Percentiles rank a stretch among this genome's conserved stretches.
Evolutionary conservation across 371 early-diverging fungal genomes (phyloP).

Genomic region (Actinomortierella wolfii): DNA sequence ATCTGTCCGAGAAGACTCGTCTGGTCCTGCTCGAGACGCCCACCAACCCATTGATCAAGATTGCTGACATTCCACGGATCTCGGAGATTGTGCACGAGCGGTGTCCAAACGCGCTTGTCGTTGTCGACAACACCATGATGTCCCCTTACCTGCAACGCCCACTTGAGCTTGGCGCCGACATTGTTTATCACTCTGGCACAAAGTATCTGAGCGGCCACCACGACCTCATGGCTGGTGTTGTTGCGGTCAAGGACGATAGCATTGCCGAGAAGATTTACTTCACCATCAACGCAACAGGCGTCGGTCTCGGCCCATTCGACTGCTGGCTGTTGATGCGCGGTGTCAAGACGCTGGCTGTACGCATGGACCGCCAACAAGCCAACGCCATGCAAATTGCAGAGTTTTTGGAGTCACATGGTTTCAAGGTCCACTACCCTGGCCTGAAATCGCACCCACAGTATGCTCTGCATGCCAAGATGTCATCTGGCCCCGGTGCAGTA

Average conservation of each 20-base stretch:
- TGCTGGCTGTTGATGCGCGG: conserved; percentile 88
- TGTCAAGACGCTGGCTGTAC: conserved; percentile 85
- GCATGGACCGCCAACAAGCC: conserved; percentile 85
- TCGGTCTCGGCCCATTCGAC: conserved; percentile 86
- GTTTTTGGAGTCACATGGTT: conserved; percentile 76
- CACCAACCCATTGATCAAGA: conserved; percentile 88
- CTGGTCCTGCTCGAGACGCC: conserved; percentile 87
- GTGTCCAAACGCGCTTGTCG: conserved; percentile 78
- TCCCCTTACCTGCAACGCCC: conserved; percentile 87
- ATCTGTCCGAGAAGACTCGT: conserved; percentile 78
- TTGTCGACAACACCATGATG: conserved; percentile 96
- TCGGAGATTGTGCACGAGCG: conserved; percentile 66
- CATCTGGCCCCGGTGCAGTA: conserved; percentile 93
- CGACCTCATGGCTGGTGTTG: conserved; percentile 91
- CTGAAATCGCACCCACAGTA: conserved; percentile 86
- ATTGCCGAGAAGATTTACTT: conserved; percentile 82
- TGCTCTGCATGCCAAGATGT: conserved; percentile 77
- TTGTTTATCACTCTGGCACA: conserved; percentile 87
- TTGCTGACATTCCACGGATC: conserved; percentile 82
- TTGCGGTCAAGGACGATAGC: conserved; percentile 69
- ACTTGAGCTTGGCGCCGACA: conserved; percentile 87
- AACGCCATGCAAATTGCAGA: conserved; percentile 80
- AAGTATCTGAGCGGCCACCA: conserved; percentile 94
- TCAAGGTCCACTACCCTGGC: conserved; percentile 91
- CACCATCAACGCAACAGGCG: conserved; percentile 94